Percentiles rank a stretch among this genome's conserved stretches.
Evolutionary conservation across 495 filamentous ascomycete genomes (phyloP).

Genomic region (Schizothecium vesticola): DNA sequence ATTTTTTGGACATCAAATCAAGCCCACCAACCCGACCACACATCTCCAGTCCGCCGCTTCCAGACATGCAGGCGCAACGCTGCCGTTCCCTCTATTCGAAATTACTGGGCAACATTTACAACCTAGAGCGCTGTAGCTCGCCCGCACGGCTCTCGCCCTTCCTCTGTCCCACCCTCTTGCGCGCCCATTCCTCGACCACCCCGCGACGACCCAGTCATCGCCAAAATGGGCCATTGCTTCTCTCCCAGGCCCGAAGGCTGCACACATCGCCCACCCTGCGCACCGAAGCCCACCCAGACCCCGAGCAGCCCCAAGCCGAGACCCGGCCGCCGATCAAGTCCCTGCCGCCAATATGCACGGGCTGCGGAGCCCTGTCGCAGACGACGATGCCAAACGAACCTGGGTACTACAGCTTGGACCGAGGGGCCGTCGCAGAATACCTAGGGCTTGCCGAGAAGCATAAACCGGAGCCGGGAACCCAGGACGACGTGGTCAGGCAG

Average conservation of each 20-base stretch:
- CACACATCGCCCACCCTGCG: conserved; percentile 22
- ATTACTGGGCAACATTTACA: conserved; percentile 40
- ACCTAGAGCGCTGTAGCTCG: conserved; percentile 30
- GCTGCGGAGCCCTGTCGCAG: conserved; percentile 85
- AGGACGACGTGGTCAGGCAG: conserved; percentile 35
- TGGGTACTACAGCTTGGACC: conserved; percentile 65
- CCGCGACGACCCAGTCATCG: conserved; percentile 5
- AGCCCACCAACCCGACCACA: neutral
- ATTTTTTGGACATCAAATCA: neutral
- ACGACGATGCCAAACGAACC: conserved; percentile 60
- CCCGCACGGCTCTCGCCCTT: conserved; percentile 36
- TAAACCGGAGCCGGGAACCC: conserved; percentile 16
- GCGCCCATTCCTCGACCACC: neutral
- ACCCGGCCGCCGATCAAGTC: conserved; percentile 9
- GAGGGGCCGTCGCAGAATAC: conserved; percentile 48
- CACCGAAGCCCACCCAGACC: neutral
- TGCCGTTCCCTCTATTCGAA: conserved; percentile 22
- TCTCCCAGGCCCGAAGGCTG: conserved; percentile 23
- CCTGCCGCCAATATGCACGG: conserved; percentile 66
- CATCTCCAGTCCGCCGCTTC: neutral
- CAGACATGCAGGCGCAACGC: conserved; percentile 19
- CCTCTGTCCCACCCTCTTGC: conserved; percentile 37
- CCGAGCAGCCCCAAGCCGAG: neutral
- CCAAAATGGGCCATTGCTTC: conserved; percentile 18
- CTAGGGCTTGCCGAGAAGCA: conserved; percentile 26